Base-by-base conservation (phyloP, 108 stramenopile species). In the Asterionellopsis glacialis region DNA sequence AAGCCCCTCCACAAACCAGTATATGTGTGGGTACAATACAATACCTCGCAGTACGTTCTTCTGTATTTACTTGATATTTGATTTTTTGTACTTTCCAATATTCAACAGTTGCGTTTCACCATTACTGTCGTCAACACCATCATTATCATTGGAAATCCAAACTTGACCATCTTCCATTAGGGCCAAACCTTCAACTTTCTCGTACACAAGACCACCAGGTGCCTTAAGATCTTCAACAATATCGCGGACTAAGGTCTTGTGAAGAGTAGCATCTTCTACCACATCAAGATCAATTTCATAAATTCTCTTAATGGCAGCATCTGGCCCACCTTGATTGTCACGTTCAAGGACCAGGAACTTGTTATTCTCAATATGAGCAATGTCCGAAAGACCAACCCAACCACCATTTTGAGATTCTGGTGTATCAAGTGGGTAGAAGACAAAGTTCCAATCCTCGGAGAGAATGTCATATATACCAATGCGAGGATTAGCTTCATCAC, bases 351-450 rank as follows among this genome's bases (percentile, higher is more conserved):
- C 72, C 22, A 76, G 44, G 55, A 84, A 82, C 21, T 72, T 52
- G 19, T 67, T 72, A 16, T 63, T 67, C 27, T 78, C 79, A 13
- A 80, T 11, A 38, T 69, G 24, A 2, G 77, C 57, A 58, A 90
- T 75, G 55, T 90, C 88, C 11, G 66, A 63, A 45, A 86, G 76
- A 33, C 88, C 88, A 43, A 89, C 82, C 88, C 84, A 89, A 13
- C 88, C 88, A 39, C 88, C 88, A 18, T 58, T 59, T 40, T 70
- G 80, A 61, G 83, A 84, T 33, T 71, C 64, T 10, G 60, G 57
- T 12, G 24, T 38, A 39, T 86, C 84, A 16, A 90, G 61, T 1
- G 83, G 85, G 60, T 84, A 86, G 39, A 71, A 80, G 45, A 61
- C 72, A 45, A 64, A 75, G n/a, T 57, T 74, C 84, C 84, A 81